phyloP scores from a whole-genome alignment of 1,284 basidiomycete genomes.

The Chalciporus piperatoides region DNA sequence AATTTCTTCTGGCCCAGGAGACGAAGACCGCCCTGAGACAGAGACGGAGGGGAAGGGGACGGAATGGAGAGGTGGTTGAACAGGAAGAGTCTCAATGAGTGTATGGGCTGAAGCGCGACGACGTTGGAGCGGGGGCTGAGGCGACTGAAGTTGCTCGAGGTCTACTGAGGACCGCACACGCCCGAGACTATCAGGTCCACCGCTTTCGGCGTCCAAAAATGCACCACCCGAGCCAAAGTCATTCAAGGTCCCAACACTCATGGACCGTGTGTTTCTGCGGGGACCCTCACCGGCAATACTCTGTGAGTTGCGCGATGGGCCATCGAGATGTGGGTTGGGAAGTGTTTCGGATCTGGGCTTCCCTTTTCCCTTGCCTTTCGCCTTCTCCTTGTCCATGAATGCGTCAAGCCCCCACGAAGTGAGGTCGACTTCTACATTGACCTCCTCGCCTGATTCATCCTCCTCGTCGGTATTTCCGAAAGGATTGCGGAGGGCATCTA shows the following conservation, averaged over 20 bases:
- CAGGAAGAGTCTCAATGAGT: conserved; percentile 43
- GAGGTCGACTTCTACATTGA: conserved; percentile 69
- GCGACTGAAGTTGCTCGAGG: conserved; percentile 42
- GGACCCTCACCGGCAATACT: conserved; percentile 28
- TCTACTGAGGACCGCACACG: conserved; percentile 46
- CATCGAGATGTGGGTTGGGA: conserved; percentile 46
- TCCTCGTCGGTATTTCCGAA: conserved; percentile 59
- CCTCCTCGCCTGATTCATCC: conserved; percentile 49
- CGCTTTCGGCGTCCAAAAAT: conserved; percentile 40
- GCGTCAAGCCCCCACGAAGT: conserved; percentile 79
- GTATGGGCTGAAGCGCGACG: conserved; percentile 48
- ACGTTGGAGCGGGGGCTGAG: conserved; percentile 40
- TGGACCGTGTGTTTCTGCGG: conserved; percentile 47
- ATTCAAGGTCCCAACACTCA: conserved; percentile 62
- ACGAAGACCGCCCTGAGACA: conserved; percentile 44
- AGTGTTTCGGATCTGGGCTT: conserved; percentile 48
- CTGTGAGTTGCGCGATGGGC: conserved; percentile 35
- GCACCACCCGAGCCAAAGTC: conserved; percentile 46
- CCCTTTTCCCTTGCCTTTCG: conserved; percentile 44
- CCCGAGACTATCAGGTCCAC: conserved; percentile 27
- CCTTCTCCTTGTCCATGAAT: conserved; percentile 66
- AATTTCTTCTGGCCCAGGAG: conserved; percentile 41
- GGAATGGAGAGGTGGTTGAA: conserved; percentile 43
- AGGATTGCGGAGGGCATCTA: conserved; percentile 65
- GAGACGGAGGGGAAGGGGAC: conserved; percentile 65